Evolutionary conservation across 1,139 yeast species (phyloP).

Genomic region (Hyphopichia khmerensis): DNA sequence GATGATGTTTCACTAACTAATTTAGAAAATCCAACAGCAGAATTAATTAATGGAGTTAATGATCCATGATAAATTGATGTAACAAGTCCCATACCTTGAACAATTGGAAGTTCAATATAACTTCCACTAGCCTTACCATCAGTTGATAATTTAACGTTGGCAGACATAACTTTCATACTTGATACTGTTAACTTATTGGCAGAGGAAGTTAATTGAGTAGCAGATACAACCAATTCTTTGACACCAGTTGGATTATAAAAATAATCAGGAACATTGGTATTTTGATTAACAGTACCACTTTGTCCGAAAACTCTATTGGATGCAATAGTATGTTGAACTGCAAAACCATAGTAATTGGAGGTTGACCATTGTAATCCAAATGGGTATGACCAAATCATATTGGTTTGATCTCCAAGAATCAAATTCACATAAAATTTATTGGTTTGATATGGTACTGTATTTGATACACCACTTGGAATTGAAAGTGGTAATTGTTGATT

Average conservation of each 20-base stretch:
- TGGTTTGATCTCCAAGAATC: conserved; percentile 61
- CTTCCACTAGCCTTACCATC: conserved; percentile 18
- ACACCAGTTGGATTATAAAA: conserved; percentile 55
- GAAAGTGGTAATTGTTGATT: conserved; percentile 42
- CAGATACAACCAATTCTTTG: conserved; percentile 55
- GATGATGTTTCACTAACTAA: conserved; percentile 47
- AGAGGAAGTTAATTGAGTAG: conserved; percentile 43
- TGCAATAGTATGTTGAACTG: conserved; percentile 62
- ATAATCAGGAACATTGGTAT: conserved; percentile 29
- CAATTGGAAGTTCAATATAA: conserved; percentile 42
- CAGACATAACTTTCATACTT: conserved; percentile 59
- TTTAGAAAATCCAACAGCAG: conserved; percentile 52
- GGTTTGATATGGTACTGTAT: conserved; percentile 56
- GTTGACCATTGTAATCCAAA: conserved; percentile 68
- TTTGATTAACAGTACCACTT: conserved; percentile 26
- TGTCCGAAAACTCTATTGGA: conserved; percentile 68
- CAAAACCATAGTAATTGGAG: conserved; percentile 54
- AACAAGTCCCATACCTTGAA: conserved; percentile 80
- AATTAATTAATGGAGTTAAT: conserved; percentile 50
- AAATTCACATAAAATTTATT: conserved; percentile 85
- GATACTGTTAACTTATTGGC: conserved; percentile 40
- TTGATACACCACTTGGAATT: conserved; percentile 43
- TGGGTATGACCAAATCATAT: conserved; percentile 78
- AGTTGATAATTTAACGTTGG: conserved; percentile 46
- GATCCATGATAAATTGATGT: conserved; percentile 63